These are phyloP conservation scores for Zhuliangozyma parablackwelliae DNA, from an alignment of 1,139 yeast genomes.

Conservation along the genomic window DNA sequence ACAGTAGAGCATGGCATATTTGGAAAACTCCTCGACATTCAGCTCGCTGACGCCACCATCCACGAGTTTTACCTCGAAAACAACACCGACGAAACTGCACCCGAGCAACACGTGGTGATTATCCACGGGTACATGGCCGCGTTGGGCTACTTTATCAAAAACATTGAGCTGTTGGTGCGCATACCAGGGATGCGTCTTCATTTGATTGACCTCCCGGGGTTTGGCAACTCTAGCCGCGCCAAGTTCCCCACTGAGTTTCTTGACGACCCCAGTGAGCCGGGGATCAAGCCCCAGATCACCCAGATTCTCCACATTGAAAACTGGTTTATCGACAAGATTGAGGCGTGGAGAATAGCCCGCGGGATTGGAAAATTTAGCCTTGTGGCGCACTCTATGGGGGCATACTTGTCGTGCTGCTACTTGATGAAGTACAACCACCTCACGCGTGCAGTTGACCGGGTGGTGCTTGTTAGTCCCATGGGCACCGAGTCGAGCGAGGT, in stretches of 20 bases:
- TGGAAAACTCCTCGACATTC: slow-evolving; percentile 29
- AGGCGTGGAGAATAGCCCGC: slow-evolving; percentile 31
- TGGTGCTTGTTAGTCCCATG: slow-evolving; percentile 41
- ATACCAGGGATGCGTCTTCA: slow-evolving; percentile 31
- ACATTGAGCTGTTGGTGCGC: slow-evolving; percentile 30
- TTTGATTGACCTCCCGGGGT: slow-evolving; percentile 41
- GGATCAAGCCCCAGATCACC: slow-evolving; percentile 19
- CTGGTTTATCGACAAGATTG: slow-evolving; percentile 43
- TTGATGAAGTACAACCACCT: slow-evolving; percentile 34
- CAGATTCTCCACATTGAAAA: slow-evolving; percentile 34
- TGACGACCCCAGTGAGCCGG: slow-evolving; percentile 15
- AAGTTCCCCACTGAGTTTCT: slow-evolving; percentile 31
- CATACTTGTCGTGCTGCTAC: slow-evolving; percentile 37
- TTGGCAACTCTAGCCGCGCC: slow-evolving; percentile 43
- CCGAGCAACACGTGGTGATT: slow-evolving; percentile 25
- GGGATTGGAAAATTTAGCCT: slow-evolving; percentile 25
- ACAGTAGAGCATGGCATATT: slow-evolving; percentile 1
- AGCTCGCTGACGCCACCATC: slow-evolving; percentile 25
- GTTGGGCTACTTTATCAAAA: slow-evolving; percentile 39
- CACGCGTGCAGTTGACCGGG: slow-evolving; percentile 21
- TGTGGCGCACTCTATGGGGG: slow-evolving; percentile 46
- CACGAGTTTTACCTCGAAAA: slow-evolving; percentile 38
- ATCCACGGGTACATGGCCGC: slow-evolving; percentile 50
- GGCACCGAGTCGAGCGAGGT: slow-evolving; percentile 40
- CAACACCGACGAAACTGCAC: slow-evolving; percentile 11